Base-by-base conservation (phyloP, 139 green algal species). In the Zygnema cylindricum region DNA sequence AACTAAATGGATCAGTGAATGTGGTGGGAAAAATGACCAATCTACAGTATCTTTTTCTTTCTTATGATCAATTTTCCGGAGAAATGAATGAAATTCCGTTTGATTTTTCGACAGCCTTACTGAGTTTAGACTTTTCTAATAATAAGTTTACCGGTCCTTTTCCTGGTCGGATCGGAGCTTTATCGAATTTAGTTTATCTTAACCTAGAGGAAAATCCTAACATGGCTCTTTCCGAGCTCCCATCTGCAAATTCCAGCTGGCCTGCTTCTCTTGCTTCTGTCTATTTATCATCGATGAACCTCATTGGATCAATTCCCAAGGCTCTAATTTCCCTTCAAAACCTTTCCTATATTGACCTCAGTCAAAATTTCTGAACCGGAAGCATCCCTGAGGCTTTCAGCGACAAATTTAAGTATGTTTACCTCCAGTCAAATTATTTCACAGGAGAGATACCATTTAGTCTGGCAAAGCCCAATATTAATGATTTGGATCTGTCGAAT, bases 261-360 rank as follows among this genome's bases (percentile, higher is more conserved):
- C 49, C 49, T 63, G 7, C 7, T 25, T n/a, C n/a, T n/a, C 49
- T 63, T 16, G 49, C 49, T 63, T 25, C 16, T 63, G 49, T 16
- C 49, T 63, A 7, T 63, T 63, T 63, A 7, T 25, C 7, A 25
- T 63, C 49, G 7, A 63, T 63, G 49, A 54, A 87, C 30, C 69
- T 88, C 35, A 49, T 43, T 32, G 83, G 83, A 43, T 69, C 69
- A 22, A 32, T 88, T 42, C 81, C 81, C 40, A 54, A 32, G 25
- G 35, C 36, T 16, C 36, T 79, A 7, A 16, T 11, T 25, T 16
- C 7, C 3, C 71, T 79, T 3, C n/a, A n/a, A n/a, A 3, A 7
- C 11, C 82, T 87, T 33, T 30, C 16, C 11, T 16, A 42, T 0
- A 49, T 87, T 7, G 82, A 87, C 82, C 43, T 87, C 82, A 69